These are phyloP conservation scores for Silybum marianum DNA, from an alignment of 129 eudicot species.

Conservation along the genomic window DNA sequence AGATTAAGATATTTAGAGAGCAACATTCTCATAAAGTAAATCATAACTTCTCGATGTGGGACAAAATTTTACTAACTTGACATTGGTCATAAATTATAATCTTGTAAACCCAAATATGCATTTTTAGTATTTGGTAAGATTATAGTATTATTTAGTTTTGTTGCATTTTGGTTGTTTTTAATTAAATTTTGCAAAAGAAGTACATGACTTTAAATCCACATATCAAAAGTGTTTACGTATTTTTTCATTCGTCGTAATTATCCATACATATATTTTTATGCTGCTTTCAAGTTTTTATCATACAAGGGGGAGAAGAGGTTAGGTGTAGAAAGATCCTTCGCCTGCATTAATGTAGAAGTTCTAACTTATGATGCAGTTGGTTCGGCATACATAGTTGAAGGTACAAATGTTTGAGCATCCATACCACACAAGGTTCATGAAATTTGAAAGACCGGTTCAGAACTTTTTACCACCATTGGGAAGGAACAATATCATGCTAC, in stretches of 20 bases:
- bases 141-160: neutral
- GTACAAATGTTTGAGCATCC: slow-evolving; percentile 3
- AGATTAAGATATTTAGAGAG: no score
- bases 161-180: neutral
- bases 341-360: neutral
- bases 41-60: no score
- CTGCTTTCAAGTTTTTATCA: slow-evolving; percentile 16
- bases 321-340: neutral
- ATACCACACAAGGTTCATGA: no score
- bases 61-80: no score
- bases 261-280: neutral
- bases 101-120: no score
- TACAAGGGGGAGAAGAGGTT: neutral
- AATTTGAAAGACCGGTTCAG: no score
- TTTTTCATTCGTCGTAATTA: neutral
- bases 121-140: neutral
- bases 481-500: no score
- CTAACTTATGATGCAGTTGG: slow-evolving; percentile 22
- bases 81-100: no score
- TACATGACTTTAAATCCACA: neutral
- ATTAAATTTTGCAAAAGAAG: neutral
- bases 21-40: no score
- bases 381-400: slow-evolving; percentile 16
- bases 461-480: no score
- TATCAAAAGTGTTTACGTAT: neutral